phyloP scores from a whole-genome alignment of 2,329 filamentous ascomycete species.

The Dothistroma septosporum region DNA sequence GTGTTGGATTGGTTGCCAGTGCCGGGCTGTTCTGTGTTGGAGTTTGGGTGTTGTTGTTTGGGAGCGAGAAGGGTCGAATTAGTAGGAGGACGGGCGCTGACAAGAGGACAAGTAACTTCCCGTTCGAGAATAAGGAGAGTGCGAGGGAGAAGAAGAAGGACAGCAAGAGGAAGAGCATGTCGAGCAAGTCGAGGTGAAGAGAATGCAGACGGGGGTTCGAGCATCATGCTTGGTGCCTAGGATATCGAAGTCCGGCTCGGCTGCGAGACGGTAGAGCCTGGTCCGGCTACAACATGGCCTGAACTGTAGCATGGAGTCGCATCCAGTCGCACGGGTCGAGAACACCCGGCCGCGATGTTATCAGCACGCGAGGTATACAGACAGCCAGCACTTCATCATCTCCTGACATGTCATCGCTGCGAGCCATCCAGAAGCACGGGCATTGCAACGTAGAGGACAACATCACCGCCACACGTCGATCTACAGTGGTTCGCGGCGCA shows the following conservation, averaged over 20 bases:
- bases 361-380: no score
- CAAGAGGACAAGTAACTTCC: conserved; percentile 62
- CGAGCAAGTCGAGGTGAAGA: conserved; percentile 17
- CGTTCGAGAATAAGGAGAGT: conserved; percentile 54
- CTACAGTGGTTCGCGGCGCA: not conserved
- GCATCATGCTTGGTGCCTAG: not conserved
- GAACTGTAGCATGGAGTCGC: no score
- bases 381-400: no score
- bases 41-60: conserved; percentile 61
- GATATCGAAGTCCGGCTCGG: not conserved
- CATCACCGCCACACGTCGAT: not conserved
- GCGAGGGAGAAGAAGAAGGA: conserved; percentile 33
- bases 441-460: not conserved
- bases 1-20: conserved; percentile 57
- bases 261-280: not conserved
- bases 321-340: no score
- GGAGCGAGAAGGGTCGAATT: conserved; percentile 52
- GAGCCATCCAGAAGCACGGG: not conserved
- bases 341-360: no score
- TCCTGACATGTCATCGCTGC: no score
- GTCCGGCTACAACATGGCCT: not conserved
- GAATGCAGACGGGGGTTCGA: not conserved
- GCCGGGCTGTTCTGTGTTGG: conserved; percentile 58
- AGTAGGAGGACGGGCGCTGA: conserved; percentile 62
- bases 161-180: conserved; percentile 26